Evolutionary conservation across 2,329 filamentous ascomycete genomes (phyloP).

Genomic region (Fusarium beomiforme): DNA sequence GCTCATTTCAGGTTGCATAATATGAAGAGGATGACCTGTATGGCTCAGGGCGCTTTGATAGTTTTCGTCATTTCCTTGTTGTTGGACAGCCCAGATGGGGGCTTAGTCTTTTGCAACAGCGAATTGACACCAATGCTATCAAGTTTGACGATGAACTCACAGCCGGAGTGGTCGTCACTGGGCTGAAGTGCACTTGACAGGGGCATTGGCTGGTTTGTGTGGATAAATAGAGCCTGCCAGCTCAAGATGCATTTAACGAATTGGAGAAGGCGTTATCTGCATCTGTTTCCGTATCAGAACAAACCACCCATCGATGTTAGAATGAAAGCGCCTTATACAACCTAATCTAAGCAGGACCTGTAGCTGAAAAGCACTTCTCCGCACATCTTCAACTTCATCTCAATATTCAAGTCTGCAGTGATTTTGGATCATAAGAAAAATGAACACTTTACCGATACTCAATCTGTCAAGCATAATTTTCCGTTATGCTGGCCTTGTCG

Average conservation of each 20-base stretch:
- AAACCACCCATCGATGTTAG: too few species aligned
- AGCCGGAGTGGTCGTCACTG: background rate
- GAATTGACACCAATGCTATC: background rate
- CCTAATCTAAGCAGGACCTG: background rate
- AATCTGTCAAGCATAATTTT: background rate
- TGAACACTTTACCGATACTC: background rate
- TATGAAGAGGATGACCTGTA: background rate
- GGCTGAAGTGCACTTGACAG: background rate
- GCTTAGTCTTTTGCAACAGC: background rate
- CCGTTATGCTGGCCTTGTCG: background rate
- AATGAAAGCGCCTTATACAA: background rate
- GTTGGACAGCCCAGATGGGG: background rate
- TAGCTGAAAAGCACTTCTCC: background rate
- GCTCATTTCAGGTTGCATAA: background rate
- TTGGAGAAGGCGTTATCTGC: background rate
- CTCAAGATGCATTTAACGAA: background rate
- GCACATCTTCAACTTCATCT: background rate
- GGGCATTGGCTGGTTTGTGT: background rate
- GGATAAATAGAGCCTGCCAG: background rate
- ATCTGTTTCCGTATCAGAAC: background rate
- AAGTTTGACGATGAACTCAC: background rate
- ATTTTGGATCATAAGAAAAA: background rate
- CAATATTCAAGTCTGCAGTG: background rate
- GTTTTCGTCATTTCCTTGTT: background rate
- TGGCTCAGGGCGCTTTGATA: too few species aligned